A percentile compares a stretch with the other conserved stretches of the same genome.
phyloP scores from a whole-genome alignment of 352 stramenopile species.

The Plasmopara viticola region DNA sequence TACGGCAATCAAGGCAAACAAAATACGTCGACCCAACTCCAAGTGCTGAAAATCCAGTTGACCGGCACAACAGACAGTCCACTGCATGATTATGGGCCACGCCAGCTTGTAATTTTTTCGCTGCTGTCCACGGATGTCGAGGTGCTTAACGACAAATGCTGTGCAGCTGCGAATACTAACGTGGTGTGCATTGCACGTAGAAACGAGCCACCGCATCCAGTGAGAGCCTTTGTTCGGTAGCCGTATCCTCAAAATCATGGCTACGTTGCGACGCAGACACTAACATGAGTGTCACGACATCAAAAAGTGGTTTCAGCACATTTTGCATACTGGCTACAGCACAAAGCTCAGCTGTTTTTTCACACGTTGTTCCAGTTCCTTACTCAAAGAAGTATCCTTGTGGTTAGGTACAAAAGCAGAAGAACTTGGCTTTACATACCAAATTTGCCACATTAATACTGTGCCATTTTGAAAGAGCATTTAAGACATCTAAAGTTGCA shows the following conservation, averaged over 20 bases:
- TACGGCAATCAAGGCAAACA: conserved; percentile 67
- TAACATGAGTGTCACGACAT: conserved; percentile 54
- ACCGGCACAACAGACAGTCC: conserved; percentile 59
- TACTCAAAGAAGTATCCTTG: conserved; percentile 7
- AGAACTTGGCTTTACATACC: conserved; percentile 41
- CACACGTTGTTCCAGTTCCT: conserved; percentile 38
- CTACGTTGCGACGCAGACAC: conserved; percentile 8
- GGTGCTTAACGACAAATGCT: conserved; percentile 57
- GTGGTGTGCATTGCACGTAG: conserved; percentile 53
- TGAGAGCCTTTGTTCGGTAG: conserved; percentile 32
- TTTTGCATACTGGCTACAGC: conserved; percentile 49
- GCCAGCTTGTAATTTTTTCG: conserved; percentile 19
- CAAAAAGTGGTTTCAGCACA: conserved; percentile 52
- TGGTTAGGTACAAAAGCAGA: conserved; percentile 16
- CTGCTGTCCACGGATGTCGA: conserved; percentile 33
- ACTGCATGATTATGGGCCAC: conserved; percentile 64
- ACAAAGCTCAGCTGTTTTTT: conserved; percentile 56
- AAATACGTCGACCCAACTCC: conserved; percentile 46
- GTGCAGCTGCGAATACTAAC: conserved; percentile 71
- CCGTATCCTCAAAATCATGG: neutral
- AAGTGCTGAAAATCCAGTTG: conserved; percentile 57
- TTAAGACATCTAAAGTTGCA: conserved; percentile 31
- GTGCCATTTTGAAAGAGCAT: conserved; percentile 52
- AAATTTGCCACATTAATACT: conserved; percentile 66
- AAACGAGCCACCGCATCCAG: conserved; percentile 57